Evolutionary conservation across 305 asterid genomes (phyloP).

Genomic region (Ruellia speciosa): DNA sequence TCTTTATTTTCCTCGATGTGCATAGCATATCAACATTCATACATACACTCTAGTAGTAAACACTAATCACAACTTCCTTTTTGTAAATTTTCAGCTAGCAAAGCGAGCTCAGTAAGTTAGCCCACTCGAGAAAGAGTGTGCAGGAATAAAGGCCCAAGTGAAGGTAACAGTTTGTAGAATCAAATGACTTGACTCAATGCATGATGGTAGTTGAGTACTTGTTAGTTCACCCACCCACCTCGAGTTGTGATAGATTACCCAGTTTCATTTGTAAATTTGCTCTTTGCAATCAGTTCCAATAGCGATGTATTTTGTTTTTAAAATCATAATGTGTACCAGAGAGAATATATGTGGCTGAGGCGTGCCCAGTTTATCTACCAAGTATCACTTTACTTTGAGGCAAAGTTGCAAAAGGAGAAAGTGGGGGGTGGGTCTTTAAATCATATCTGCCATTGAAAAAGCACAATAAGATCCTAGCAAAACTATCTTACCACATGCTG

Average conservation of each 20-base stretch:
- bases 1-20: background rate
- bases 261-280: background rate
- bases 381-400: too few species aligned
- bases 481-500: background rate
- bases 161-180: slow-evolving; percentile 7
- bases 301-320: too few species aligned
- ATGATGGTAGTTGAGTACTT: too few species aligned
- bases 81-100: slow-evolving; percentile 27
- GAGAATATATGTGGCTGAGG: too few species aligned
- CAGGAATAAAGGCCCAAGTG: slow-evolving; percentile 18
- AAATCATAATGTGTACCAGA: too few species aligned
- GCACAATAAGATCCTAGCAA: background rate
- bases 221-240: too few species aligned
- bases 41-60: background rate
- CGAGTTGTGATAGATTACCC: background rate
- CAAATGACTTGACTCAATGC: too few species aligned
- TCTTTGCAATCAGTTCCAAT: background rate
- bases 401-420: too few species aligned
- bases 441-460: background rate
- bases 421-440: too few species aligned
- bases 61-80: background rate
- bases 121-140: slow-evolving; percentile 2
- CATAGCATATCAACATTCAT: background rate
- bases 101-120: slow-evolving; percentile 30
- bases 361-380: too few species aligned